A percentile compares a stretch with the other conserved stretches of the same genome.
Conservation (phyloP, 2,329 filamentous ascomycete species). For the Camillea tinctor region DNA sequence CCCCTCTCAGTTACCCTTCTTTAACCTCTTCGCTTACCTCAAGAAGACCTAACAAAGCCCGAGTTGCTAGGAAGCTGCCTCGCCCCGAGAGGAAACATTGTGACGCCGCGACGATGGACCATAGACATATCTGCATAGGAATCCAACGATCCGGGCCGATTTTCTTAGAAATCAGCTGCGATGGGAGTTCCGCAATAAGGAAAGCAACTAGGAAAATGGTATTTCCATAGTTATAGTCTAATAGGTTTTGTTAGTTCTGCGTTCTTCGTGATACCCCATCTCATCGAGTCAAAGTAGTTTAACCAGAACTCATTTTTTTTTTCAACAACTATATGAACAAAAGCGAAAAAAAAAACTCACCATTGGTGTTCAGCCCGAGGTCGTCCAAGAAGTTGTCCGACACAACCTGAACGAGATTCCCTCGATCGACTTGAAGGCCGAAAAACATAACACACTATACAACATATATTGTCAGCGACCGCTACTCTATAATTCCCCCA, state of each 20-base stretch:
- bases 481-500: slow-evolving; percentile 11
- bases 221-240: slow-evolving; percentile 53
- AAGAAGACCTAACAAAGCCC: slow-evolving; percentile 27
- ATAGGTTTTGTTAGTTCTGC: slow-evolving; percentile 1
- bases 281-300: too few relatives aligned
- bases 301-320: too few relatives aligned
- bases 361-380: slow-evolving; percentile 43
- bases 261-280: neutral
- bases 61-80: slow-evolving; percentile 25
- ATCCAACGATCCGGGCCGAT: slow-evolving; percentile 34
- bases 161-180: slow-evolving; percentile 59
- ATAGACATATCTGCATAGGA: slow-evolving; percentile 32
- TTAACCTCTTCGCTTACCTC: slow-evolving; percentile 18
- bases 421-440: slow-evolving; percentile 58
- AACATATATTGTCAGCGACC: neutral
- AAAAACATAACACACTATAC: slow-evolving; percentile 57
- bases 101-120: slow-evolving; percentile 30
- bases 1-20: neutral
- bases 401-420: slow-evolving; percentile 58
- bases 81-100: slow-evolving; percentile 27
- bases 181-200: slow-evolving; percentile 58
- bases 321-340: neutral
- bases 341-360: slow-evolving; percentile 30
- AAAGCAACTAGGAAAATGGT: slow-evolving; percentile 55
- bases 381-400: slow-evolving; percentile 62